Conservation (phyloP, 768 basidiomycete species). For the Saitozyma sp. region DNA sequence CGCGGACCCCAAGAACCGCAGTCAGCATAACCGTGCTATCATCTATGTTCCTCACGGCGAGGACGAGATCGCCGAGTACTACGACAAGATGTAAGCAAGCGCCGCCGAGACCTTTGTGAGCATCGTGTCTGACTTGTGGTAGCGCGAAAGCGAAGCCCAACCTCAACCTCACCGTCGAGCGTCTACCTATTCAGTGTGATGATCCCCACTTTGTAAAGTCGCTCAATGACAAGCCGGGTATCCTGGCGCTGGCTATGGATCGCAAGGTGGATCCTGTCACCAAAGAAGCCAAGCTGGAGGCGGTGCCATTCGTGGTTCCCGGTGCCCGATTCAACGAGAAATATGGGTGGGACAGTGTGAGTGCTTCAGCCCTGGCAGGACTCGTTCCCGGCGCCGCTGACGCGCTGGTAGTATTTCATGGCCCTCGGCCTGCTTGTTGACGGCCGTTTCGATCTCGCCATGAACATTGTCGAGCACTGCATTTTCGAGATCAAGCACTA, state of each 20-base stretch:
- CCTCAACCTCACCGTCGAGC: conserved; percentile 87
- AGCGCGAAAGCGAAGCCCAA: conserved; percentile 83
- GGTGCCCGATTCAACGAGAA: conserved; percentile 59
- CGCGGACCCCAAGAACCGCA: conserved; percentile 96
- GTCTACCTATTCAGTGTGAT: conserved; percentile 81
- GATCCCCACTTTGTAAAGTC: conserved; percentile 87
- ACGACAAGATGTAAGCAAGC: conserved; percentile 67
- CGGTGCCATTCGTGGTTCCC: conserved; percentile 95
- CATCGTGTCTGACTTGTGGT: conserved; percentile 12
- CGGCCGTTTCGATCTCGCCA: conserved; percentile 88
- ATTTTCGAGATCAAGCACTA: conserved; percentile 99
- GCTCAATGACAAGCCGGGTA: conserved; percentile 88
- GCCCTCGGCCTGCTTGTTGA: conserved; percentile 85
- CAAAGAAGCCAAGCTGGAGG: conserved; percentile 82
- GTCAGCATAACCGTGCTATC: conserved; percentile 80
- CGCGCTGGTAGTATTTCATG: conserved; percentile 41
- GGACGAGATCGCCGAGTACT: conserved; percentile 92
- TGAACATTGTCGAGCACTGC: conserved; percentile 98
- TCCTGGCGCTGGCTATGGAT: conserved; percentile 87
- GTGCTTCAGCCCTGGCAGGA: background rate
- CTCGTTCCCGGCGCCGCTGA: conserved; percentile 12
- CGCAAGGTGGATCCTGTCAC: conserved; percentile 34
- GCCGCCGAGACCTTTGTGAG: background rate
- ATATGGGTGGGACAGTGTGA: conserved; percentile 51
- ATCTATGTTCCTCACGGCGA: conserved; percentile 95